A percentile compares a stretch with the other conserved stretches of the same genome.
These are phyloP conservation scores for Colletotrichum filicis DNA, from an alignment of 2,329 filamentous ascomycete species.

Conservation along the genomic window DNA sequence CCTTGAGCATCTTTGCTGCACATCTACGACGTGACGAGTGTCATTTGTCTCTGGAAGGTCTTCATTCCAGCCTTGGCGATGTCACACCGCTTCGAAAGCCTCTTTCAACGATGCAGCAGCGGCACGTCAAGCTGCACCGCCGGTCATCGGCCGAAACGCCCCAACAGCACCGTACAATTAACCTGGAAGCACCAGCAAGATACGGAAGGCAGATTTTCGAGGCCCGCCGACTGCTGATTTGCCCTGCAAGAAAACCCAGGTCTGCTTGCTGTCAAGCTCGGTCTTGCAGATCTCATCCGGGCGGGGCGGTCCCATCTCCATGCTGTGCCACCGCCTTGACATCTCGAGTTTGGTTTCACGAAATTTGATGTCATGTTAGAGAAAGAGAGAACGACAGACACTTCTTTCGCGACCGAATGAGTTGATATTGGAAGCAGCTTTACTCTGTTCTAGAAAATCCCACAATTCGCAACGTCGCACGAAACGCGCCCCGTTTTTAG, in stretches of 20 bases:
- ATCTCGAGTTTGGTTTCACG: conserved; percentile 17
- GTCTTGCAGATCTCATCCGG: conserved; percentile 28
- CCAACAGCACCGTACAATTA: too few species aligned
- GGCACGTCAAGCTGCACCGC: too few species aligned
- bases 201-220: background rate
- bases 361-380: conserved; percentile 2
- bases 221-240: conserved; percentile 2
- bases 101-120: too few species aligned
- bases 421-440: background rate
- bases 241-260: background rate
- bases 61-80: conserved; percentile 19
- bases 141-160: conserved; percentile 7
- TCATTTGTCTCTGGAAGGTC: background rate
- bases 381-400: background rate
- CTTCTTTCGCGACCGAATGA: conserved; percentile 6
- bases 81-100: conserved; percentile 7
- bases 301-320: background rate
- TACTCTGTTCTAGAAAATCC: background rate
- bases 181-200: background rate
- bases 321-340: conserved; percentile 35
- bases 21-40: conserved; percentile 11
- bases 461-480: background rate
- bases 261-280: conserved; percentile 17
- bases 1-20: background rate
- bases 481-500: conserved; percentile 3